Base-by-base conservation (phyloP, 164 flowering plant genomes). In the Taxillus chinensis region DNA sequence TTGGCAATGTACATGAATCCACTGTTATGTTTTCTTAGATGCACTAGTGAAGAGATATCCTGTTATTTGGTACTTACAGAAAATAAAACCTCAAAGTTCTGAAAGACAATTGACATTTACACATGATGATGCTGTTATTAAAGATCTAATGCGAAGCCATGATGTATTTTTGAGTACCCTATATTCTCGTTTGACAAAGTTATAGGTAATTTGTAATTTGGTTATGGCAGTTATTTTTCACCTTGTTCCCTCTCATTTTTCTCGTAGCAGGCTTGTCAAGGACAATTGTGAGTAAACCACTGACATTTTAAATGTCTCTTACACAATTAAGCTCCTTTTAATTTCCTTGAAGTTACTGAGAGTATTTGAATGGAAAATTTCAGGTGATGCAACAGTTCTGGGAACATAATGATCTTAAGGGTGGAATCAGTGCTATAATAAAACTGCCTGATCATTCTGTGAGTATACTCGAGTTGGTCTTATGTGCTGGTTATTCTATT, bases 371-470 rank as follows among this genome's bases (percentile, higher is more conserved):
- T 54, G 49, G 63, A 67, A 61, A 58, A 42, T 62, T 77, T 63
- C 82, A 92, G 98, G 90, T 87, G 64, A 84, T 90, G 39, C 79
- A 87, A 48, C 93, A 88, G 55, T 92, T 83, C 72, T 92, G 95
- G 93, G 90, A 77, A 62, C 74, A 82, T 63, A 84, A 79, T 69
- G 96, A 90, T 59, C 62, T 80, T 45, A 90, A 83, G 70, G 90
- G 96, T 70, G 90, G 92, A 27, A 77, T 88, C 39, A 73, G 65
- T 77, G 92, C 92, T 48, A 64, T 87, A 78, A 82, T 62, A 74
- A 87, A 82, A 74, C 71, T 92, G 74, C 90, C 96, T 61, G 98
- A 92, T 77, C 84, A 83, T 73, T 78, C 84, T 75, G 98, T 92
- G 79, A 15, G 96, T 86, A 62, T 73, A 41, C 62, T 58, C 41